Evolutionary conservation across 2,329 filamentous ascomycete species (phyloP).

Genomic region (Escovopsis weberi): DNA sequence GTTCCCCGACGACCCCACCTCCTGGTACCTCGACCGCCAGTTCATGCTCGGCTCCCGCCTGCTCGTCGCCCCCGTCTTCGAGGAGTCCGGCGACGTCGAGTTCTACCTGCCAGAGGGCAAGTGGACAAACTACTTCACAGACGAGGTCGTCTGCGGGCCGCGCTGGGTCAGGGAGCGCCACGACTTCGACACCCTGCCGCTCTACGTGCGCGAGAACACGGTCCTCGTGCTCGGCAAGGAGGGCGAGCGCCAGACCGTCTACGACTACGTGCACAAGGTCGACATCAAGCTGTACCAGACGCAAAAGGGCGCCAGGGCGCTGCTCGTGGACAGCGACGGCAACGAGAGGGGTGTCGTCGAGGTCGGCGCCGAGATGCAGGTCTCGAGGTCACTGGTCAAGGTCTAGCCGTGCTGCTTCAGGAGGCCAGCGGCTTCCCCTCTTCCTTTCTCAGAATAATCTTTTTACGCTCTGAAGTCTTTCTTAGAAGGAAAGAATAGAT

Average conservation of each 20-base stretch:
- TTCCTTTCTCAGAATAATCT: too few relatives aligned
- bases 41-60: constrained; percentile 58
- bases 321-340: constrained; percentile 29
- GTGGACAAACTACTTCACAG: constrained; percentile 35
- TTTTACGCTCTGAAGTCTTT: too few relatives aligned
- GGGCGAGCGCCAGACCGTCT: constrained; percentile 24
- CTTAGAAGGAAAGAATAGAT: too few relatives aligned
- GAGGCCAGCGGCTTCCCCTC: too few relatives aligned
- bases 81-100: constrained; percentile 46
- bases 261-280: constrained; percentile 31
- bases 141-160: constrained; percentile 33
- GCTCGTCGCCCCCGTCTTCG: constrained; percentile 49
- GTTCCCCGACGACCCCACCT: constrained; percentile 55
- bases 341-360: constrained; percentile 7
- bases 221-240: constrained; percentile 30
- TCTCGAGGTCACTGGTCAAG: too few relatives aligned
- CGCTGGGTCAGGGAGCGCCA: constrained; percentile 48
- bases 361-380: background rate
- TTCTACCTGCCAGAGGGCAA: constrained; percentile 45
- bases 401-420: too few relatives aligned
- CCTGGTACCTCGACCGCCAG: constrained; percentile 53
- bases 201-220: constrained; percentile 42
- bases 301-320: constrained; percentile 24
- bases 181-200: constrained; percentile 40
- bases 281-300: constrained; percentile 34